Conservation (phyloP, 192 early-diverging fungal species). For the Pilobolus umbonatus region DNA sequence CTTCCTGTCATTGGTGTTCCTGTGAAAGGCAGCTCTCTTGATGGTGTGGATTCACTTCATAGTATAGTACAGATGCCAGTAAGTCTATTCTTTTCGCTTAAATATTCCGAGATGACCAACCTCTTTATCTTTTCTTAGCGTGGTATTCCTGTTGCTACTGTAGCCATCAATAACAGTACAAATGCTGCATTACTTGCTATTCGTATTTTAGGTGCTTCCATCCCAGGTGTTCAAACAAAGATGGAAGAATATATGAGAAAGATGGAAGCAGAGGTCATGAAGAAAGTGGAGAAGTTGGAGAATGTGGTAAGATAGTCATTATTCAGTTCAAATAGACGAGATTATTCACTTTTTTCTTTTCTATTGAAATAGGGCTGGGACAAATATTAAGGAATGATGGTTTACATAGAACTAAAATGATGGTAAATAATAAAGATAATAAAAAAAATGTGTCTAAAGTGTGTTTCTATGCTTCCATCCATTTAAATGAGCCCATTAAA, state of each 20-base stretch:
- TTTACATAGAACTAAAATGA: too few relatives aligned
- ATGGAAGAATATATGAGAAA: conserved; percentile 75
- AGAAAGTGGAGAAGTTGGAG: conserved; percentile 80
- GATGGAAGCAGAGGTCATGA: conserved; percentile 84
- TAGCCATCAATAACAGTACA: conserved; percentile 97
- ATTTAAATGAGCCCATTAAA: conserved; percentile 81
- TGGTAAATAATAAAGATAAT: not conserved
- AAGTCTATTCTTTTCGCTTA: conserved; percentile 29
- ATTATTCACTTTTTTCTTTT: conserved; percentile 6
- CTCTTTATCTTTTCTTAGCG: conserved; percentile 50
- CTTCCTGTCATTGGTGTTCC: conserved; percentile 98
- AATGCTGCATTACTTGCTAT: conserved; percentile 95
- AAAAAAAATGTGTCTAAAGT: too few relatives aligned
- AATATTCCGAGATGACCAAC: not conserved
- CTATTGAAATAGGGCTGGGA: conserved; percentile 25
- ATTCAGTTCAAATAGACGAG: not conserved
- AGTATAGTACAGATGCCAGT: conserved; percentile 99
- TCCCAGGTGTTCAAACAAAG: conserved; percentile 68
- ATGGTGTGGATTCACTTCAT: conserved; percentile 95
- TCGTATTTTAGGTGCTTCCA: conserved; percentile 79
- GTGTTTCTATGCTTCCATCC: conserved; percentile 73
- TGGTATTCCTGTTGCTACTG: conserved; percentile 97
- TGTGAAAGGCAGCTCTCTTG: conserved; percentile 85
- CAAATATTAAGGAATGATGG: conserved; percentile 30
- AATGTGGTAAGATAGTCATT: conserved; percentile 33